Evolutionary conservation across 2,329 filamentous ascomycete genomes (phyloP).

Genomic region (Septoria petroselini): DNA sequence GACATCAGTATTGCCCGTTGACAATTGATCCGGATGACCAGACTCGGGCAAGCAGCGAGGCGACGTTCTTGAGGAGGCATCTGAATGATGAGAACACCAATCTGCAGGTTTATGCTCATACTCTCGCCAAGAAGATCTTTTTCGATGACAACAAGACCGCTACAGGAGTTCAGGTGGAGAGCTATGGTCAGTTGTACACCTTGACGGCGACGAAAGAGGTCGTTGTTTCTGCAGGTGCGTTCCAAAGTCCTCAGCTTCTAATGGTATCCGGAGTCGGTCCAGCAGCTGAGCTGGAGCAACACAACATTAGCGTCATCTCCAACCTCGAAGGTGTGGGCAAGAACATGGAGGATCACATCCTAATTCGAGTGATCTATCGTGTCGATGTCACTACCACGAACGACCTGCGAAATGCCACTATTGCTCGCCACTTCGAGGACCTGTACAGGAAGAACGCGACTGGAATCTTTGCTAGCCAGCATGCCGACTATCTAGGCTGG

Average conservation of each 20-base stretch:
- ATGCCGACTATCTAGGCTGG: constrained; percentile 14
- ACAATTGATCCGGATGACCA: constrained; percentile 18
- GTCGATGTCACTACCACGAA: neutral
- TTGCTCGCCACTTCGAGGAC: neutral
- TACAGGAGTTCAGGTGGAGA: constrained; percentile 24
- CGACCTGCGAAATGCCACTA: neutral
- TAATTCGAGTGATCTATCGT: neutral
- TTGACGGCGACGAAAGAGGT: constrained; percentile 41
- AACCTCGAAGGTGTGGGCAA: constrained; percentile 62
- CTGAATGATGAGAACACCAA: constrained; percentile 7
- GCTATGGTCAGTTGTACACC: neutral
- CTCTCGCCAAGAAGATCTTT: constrained; percentile 32
- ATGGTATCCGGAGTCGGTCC: constrained; percentile 60
- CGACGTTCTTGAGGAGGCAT: constrained; percentile 11
- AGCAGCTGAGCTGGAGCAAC: constrained; percentile 49
- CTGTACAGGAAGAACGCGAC: neutral
- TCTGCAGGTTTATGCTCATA: constrained; percentile 14
- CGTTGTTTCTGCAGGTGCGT: constrained; percentile 45
- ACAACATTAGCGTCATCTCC: constrained; percentile 54
- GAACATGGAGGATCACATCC: constrained; percentile 59
- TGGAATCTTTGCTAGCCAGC: constrained; percentile 17
- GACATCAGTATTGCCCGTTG: constrained; percentile 18
- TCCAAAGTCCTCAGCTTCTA: constrained; percentile 43
- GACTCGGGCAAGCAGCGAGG: constrained; percentile 15
- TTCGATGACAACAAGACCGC: constrained; percentile 34